Evolutionary conservation across 2,329 filamentous ascomycete genomes (phyloP).

Genomic region (Paecilomyces dactylethromorphus): DNA sequence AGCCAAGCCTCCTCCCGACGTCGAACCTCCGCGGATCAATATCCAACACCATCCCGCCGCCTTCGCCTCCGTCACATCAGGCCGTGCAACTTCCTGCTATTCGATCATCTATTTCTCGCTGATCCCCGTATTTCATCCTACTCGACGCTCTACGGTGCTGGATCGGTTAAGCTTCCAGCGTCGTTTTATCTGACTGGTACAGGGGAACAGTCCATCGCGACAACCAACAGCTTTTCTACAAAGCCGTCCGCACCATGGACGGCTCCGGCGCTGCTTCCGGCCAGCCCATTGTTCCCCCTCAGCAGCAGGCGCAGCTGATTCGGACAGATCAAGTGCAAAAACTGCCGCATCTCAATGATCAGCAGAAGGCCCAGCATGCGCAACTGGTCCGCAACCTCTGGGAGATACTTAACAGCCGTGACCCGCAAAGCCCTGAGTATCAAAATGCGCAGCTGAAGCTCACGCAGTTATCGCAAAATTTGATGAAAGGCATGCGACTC

Average conservation of each 20-base stretch:
- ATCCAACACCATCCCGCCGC: neutral
- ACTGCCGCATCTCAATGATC: slow-evolving; percentile 47
- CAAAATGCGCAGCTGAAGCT: slow-evolving; percentile 46
- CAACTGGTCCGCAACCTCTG: slow-evolving; percentile 49
- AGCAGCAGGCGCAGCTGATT: slow-evolving; percentile 42
- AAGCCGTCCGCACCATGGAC: slow-evolving; percentile 20
- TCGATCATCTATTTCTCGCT: neutral
- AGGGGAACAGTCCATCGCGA: neutral
- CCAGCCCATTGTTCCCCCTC: slow-evolving; percentile 24
- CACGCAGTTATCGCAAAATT: slow-evolving; percentile 42
- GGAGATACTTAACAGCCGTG: slow-evolving; percentile 44
- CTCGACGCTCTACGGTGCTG: neutral
- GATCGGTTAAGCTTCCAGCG: neutral
- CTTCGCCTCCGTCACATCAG: neutral
- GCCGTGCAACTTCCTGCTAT: neutral
- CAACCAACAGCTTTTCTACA: neutral
- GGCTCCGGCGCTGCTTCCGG: slow-evolving; percentile 22
- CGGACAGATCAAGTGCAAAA: slow-evolving; percentile 48
- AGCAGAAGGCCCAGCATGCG: slow-evolving; percentile 51
- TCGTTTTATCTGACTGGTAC: neutral
- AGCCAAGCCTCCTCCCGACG: neutral
- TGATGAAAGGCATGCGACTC: slow-evolving; percentile 47
- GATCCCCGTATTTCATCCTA: neutral
- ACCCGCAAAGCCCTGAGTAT: slow-evolving; percentile 44
- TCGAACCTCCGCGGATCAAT: neutral